Base-by-base conservation (phyloP, 75 land plant species). In the Picea sitchensis region DNA sequence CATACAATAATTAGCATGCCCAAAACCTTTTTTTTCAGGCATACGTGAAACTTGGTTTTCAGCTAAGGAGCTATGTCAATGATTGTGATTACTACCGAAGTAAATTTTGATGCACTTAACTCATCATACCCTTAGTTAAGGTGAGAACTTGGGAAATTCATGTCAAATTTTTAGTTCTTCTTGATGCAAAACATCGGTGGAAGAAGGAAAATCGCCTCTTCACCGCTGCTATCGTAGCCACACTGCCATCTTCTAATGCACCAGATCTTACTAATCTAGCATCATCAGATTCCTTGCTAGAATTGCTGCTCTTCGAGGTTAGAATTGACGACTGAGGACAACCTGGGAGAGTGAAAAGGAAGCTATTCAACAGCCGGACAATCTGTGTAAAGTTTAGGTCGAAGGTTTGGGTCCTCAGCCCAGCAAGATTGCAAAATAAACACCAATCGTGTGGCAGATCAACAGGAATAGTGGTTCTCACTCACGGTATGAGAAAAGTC, bases 361-460 rank as follows among this genome's bases (percentile, higher is more conserved):
- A 85, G 15, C 86, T 56, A 15, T 79, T 80, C 75, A 90, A 82
- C 85, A 82, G 77, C 17, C 75, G 11, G 12, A 87, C 87, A 65
- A 91, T 83, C 75, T 91, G 86, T 0, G 65, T 73, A 72, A 91
- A 91, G 61, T 26, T 87, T 86, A 14, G 93, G 93, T 17, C 93
- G 81, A 13, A 77, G 62, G 21, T 83, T 79, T 56, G 93, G 93
- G 60, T 89, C 87, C 72, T 87, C 86, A 15, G 88, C 86, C 93
- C 93, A 91, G 77, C 93, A 91, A 12, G 89, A 89, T 78, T 89
- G 83, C 79, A 91, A 58, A 75, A 91, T 80, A 15, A 90, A 84
- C 6, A 82, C 89, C 13, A 73, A 17, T 89, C 91, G 34, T 83
- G 71, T 1, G 87, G 88, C 18, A 87, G 26, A 56, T 76, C 20